Evolutionary conservation across 805 yeast species (phyloP), one percentile per base, ranked within the genome.

Genomic region (Suhomyces kilbournensis): DNA sequence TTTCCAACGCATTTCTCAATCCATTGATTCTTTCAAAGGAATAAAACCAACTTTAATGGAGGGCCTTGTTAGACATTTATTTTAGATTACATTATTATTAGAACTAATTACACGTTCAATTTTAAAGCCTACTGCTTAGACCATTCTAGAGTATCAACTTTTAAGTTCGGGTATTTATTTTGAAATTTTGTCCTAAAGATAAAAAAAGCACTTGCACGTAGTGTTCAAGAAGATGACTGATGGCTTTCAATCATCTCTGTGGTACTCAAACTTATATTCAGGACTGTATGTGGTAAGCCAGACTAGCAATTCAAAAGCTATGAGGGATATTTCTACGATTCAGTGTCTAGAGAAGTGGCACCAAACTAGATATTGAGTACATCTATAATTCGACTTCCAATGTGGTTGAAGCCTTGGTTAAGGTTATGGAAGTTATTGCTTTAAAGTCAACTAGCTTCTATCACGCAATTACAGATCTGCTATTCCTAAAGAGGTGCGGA

Each of bases 1-100:
- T 90, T 51, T 69, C 77, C 15, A 91, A 88, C 58, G 72, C 80
- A n/a, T 89, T 89, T 62, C 62, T 83, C 55, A 75, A 74, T 28
- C 77, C 78, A 3, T 68, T 78, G 60, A 72, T 78, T 46, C 64
- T 80, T 70, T 46, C 53, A 40, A 51, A 51, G 26, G 51, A 50
- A 30, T 38, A 45, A 12, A 14, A 25, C 25, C 25, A 22, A 3
- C 7, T 22, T 4, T 3, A n/a, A 39, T 7, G 12, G 7, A 19
- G 25, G 23, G n/a, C 14, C 8, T 17, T 14, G 43, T 45, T 34
- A 20, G 30, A 32, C 7, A 39, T 7, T 26, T 4, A 10, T 26
- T 26, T 26, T 8, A 28, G 32, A 28, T 28, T 4, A 10, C 1
- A 28, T 12, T 12, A 12, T 28, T 28, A 12, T 28, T 28, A 28